Evolutionary conservation across 169 alveolate species (phyloP).

Genomic region (Babesia divergens): DNA sequence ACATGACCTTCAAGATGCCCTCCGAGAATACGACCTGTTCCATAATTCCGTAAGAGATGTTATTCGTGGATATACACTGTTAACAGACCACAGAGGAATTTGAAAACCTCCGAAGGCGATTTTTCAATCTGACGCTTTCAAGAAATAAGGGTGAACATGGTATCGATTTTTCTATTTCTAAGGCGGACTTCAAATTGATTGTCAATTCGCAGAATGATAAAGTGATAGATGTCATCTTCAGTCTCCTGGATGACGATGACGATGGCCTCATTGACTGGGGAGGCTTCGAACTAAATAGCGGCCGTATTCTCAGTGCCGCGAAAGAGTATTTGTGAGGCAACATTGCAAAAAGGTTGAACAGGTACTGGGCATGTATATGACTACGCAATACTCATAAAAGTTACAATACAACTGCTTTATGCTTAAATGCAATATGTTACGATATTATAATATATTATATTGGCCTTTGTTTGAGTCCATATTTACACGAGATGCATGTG

Average conservation of each 20-base stretch:
- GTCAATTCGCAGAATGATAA: conserved; percentile 3
- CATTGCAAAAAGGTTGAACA: neutral
- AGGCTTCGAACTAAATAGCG: conserved; percentile 27
- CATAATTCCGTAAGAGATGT: conserved; percentile 3
- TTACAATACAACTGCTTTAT: too few relatives aligned
- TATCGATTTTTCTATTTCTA: conserved; percentile 19
- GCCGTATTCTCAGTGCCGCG: conserved; percentile 16
- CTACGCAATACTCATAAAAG: neutral
- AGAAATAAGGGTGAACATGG: conserved; percentile 5
- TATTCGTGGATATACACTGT: neutral
- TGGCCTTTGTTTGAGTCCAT: neutral
- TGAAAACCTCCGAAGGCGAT: conserved; percentile 18
- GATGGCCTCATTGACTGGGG: conserved; percentile 26
- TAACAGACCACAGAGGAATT: conserved; percentile 1
- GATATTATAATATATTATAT: too few relatives aligned
- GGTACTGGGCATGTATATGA: neutral
- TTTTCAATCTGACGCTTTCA: conserved; percentile 16
- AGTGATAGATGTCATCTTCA: conserved; percentile 22
- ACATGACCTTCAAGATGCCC: conserved; percentile 23
- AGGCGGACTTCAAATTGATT: conserved; percentile 15
- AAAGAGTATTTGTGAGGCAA: neutral
- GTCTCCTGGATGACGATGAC: conserved; percentile 17
- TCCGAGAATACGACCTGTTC: conserved; percentile 21
- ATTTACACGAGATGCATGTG: neutral
- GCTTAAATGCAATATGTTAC: too few relatives aligned